These are phyloP conservation scores for Vitrella brassicaformis DNA, from an alignment of 73 alveolate genomes.

Conservation along the genomic window DNA sequence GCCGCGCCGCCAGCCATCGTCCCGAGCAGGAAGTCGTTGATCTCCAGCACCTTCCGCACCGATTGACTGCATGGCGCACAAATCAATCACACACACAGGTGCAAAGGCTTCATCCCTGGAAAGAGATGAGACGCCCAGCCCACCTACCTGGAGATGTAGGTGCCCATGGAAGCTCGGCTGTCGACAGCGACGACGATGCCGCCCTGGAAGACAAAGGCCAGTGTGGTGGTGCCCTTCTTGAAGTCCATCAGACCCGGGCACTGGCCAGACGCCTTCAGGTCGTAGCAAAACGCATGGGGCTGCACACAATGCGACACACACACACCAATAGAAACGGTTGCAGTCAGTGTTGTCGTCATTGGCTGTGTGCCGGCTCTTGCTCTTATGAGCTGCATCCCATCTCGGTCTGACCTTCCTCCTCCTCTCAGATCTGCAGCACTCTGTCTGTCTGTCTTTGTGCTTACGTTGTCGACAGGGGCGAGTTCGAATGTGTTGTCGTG, in stretches of 20 bases:
- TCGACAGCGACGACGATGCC: slow-evolving; percentile 98
- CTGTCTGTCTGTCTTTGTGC: neutral
- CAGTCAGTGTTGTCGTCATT: neutral
- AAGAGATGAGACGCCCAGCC: too few relatives aligned
- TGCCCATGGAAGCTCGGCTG: slow-evolving; percentile 98
- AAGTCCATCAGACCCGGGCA: slow-evolving; percentile 29
- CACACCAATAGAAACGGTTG: neutral
- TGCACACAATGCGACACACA: neutral
- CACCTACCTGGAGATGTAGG: slow-evolving; percentile 82
- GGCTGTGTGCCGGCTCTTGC: too few relatives aligned
- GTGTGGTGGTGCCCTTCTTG: slow-evolving; percentile 35
- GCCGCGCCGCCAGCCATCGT: slow-evolving; percentile 99
- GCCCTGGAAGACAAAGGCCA: slow-evolving; percentile 56
- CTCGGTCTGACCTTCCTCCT: too few relatives aligned
- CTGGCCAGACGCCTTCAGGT: slow-evolving; percentile 11
- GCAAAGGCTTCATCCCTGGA: too few relatives aligned
- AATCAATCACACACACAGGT: too few relatives aligned
- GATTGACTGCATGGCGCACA: too few relatives aligned
- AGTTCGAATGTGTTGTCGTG: neutral
- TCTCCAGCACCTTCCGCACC: slow-evolving; percentile 67
- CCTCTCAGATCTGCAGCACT: neutral
- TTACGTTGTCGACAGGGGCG: neutral
- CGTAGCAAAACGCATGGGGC: slow-evolving; percentile 27
- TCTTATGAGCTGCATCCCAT: too few relatives aligned
- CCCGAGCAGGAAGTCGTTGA: slow-evolving; percentile 91